Conservation (phyloP, 2,329 filamentous ascomycete genomes). For the Colletotrichum godetiae region DNA sequence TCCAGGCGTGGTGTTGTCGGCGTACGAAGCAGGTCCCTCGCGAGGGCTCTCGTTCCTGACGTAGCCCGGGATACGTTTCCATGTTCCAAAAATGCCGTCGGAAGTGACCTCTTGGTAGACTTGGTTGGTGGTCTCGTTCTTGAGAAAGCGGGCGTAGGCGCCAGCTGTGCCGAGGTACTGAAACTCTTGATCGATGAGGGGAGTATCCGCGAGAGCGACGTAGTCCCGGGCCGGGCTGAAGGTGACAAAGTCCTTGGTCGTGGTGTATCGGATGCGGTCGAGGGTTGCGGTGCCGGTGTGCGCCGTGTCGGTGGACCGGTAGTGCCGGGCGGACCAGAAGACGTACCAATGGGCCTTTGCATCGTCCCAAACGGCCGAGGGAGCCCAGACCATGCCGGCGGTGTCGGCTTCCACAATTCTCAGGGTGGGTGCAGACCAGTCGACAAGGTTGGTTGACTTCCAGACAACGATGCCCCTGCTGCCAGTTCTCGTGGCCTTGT, state of each 20-base stretch:
- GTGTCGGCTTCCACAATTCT: constrained; percentile 44
- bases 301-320: constrained; percentile 52
- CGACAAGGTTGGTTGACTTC: constrained; percentile 48
- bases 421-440: constrained; percentile 45
- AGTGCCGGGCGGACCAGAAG: constrained; percentile 60
- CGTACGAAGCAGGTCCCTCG: constrained; percentile 51
- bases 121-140: constrained; percentile 60
- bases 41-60: constrained; percentile 37
- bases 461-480: constrained; percentile 50
- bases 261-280: constrained; percentile 60
- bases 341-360: constrained; percentile 54
- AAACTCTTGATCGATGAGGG: constrained; percentile 63
- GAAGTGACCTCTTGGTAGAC: constrained; percentile 59
- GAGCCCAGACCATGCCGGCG: constrained; percentile 52
- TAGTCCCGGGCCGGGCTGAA: constrained; percentile 59
- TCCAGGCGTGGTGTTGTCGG: constrained; percentile 47
- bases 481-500: constrained; percentile 47
- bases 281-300: constrained; percentile 56
- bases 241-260: constrained; percentile 61
- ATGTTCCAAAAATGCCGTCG: constrained; percentile 59
- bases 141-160: constrained; percentile 59
- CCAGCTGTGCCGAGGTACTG: constrained; percentile 53
- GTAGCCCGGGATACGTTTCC: constrained; percentile 53
- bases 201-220: constrained; percentile 51
- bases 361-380: constrained; percentile 50